Evolutionary conservation across 129 eudicot species (phyloP).

Genomic region (Tagetes patula): DNA sequence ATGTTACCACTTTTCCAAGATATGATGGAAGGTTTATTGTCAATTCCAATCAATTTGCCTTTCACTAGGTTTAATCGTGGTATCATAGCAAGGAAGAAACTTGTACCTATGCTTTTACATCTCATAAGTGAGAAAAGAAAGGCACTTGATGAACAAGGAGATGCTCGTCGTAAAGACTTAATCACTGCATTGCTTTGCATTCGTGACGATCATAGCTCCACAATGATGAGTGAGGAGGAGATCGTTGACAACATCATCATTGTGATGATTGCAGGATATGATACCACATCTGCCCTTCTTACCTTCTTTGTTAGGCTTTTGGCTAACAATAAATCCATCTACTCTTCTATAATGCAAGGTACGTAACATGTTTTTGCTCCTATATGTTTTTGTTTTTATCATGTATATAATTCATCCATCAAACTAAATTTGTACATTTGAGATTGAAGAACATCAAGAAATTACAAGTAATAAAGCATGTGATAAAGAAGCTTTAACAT

Average conservation of each 20-base stretch:
- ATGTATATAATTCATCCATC: neutral
- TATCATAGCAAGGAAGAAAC: conserved; percentile 35
- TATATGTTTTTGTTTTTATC: neutral
- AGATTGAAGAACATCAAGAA: conserved; percentile 37
- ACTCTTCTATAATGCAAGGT: conserved; percentile 28
- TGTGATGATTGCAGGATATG: conserved; percentile 47
- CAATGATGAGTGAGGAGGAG: conserved; percentile 37
- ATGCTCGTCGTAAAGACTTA: conserved; percentile 33
- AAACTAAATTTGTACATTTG: neutral
- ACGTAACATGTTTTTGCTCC: conserved; percentile 24
- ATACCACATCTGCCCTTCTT: conserved; percentile 38
- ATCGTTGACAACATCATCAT: conserved; percentile 38
- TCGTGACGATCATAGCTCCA: conserved; percentile 10
- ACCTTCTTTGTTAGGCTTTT: conserved; percentile 42
- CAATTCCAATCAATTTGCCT: conserved; percentile 44
- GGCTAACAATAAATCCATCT: conserved; percentile 32
- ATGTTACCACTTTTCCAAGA: conserved; percentile 33
- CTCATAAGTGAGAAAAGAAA: conserved; percentile 38
- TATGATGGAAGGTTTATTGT: conserved; percentile 31
- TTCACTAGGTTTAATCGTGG: conserved; percentile 33
- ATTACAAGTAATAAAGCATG: conserved; percentile 21
- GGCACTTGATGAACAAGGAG: conserved; percentile 14
- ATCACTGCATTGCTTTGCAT: conserved; percentile 40
- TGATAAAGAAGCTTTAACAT: conserved; percentile 35
- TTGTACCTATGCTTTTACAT: conserved; percentile 30